A percentile compares a stretch with the other conserved stretches of the same genome.
Evolutionary conservation across 192 early-diverging fungal genomes (phyloP).

Genomic region (Irineochytrium annulatum): DNA sequence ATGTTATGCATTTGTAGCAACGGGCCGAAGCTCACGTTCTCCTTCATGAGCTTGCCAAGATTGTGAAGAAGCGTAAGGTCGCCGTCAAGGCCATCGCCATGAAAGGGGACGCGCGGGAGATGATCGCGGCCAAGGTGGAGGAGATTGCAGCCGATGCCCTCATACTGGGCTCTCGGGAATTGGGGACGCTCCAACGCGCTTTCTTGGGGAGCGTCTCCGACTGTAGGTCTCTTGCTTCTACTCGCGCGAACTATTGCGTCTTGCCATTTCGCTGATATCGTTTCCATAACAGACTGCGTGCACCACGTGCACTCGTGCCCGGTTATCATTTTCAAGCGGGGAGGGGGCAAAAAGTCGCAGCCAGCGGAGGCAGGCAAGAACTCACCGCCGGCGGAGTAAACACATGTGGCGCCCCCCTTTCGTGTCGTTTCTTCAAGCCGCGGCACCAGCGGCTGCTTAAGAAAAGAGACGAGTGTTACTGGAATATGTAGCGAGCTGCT

Average conservation of each 20-base stretch:
- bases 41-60: constrained; percentile 3
- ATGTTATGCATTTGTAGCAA: constrained; percentile 4
- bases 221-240: too few relatives aligned
- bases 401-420: too few relatives aligned
- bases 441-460: too few relatives aligned
- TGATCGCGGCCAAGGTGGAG: constrained; percentile 49
- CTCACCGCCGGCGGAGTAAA: too few relatives aligned
- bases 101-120: constrained; percentile 54
- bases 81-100: constrained; percentile 22
- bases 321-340: constrained; percentile 2
- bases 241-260: constrained; percentile 14
- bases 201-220: constrained; percentile 28
- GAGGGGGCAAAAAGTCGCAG: too few relatives aligned
- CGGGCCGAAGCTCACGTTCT: constrained; percentile 14
- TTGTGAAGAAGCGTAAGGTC: constrained; percentile 2
- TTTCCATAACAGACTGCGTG: constrained; percentile 9
- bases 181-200: constrained; percentile 47
- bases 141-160: constrained; percentile 53
- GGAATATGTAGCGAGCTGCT: too few relatives aligned
- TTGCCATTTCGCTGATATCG: constrained; percentile 8
- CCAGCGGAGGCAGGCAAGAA: too few relatives aligned
- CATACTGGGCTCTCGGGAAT: constrained; percentile 53
- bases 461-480: too few relatives aligned
- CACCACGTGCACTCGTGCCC: background rate
- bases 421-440: too few relatives aligned